These are phyloP conservation scores for Mycena epipterygia DNA, from an alignment of 768 basidiomycete genomes.

Conservation along the genomic window DNA sequence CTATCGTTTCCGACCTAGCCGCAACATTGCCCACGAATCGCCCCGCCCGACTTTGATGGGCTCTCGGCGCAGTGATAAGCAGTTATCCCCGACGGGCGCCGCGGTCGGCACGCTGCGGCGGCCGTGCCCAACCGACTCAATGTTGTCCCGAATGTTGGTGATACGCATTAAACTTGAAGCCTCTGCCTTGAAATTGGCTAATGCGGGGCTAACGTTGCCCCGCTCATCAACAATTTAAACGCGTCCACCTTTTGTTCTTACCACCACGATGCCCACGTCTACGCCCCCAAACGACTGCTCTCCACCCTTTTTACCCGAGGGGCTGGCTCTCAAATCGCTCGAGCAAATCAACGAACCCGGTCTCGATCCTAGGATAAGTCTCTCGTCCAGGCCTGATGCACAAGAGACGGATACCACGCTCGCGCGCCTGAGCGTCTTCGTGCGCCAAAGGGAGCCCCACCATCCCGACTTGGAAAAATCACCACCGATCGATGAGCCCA, in stretches of 20 bases:
- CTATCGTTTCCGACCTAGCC: too few relatives aligned
- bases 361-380: slow-evolving; percentile 54
- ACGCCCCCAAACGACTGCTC: neutral
- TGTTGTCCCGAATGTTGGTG: neutral
- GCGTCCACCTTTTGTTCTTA: neutral
- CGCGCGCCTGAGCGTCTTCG: slow-evolving; percentile 45
- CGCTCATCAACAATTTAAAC: neutral
- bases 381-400: slow-evolving; percentile 46
- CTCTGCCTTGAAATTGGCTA: neutral
- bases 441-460: slow-evolving; percentile 36
- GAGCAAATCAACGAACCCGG: slow-evolving; percentile 48
- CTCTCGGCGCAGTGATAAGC: too few relatives aligned
- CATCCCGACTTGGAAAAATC: slow-evolving; percentile 29
- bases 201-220: neutral
- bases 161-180: neutral
- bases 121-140: slow-evolving; percentile 21
- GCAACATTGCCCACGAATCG: too few relatives aligned
- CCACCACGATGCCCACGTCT: neutral
- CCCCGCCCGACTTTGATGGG: too few relatives aligned
- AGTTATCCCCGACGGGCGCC: too few relatives aligned
- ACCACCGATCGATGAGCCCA: neutral
- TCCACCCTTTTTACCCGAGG: slow-evolving; percentile 30
- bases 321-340: slow-evolving; percentile 44
- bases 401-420: slow-evolving; percentile 48
- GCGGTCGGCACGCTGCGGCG: too few relatives aligned